phyloP scores from a whole-genome alignment of 2,329 filamentous ascomycete species.

The Aspergillus viridinutans region DNA sequence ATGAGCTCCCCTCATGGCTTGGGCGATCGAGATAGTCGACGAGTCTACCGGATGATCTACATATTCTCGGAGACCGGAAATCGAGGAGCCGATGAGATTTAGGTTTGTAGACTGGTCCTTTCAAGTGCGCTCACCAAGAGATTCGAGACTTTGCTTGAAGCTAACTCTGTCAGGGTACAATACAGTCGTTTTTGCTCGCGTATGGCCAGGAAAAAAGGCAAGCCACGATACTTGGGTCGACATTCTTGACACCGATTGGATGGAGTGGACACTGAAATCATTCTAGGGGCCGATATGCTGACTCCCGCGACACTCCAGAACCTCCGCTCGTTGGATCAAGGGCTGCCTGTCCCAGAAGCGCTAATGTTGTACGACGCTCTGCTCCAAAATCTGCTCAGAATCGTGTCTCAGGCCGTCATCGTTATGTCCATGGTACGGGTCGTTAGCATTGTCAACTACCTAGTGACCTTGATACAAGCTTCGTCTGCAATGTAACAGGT shows the following conservation, averaged over 20 bases:
- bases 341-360: not conserved
- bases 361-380: not conserved
- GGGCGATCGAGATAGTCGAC: not conserved
- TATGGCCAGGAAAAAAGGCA: not conserved
- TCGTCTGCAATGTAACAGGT: not conserved
- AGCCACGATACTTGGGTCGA: not conserved
- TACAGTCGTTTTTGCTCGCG: not conserved
- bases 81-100: not conserved
- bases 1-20: not conserved
- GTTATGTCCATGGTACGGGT: not conserved
- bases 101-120: not conserved
- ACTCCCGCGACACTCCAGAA: slow-evolving; percentile 2
- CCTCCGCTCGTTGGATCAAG: not conserved
- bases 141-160: not conserved
- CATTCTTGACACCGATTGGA: not conserved
- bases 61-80: not conserved
- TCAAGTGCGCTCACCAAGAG: not conserved
- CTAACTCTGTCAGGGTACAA: not conserved
- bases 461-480: not conserved
- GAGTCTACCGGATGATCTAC: not conserved
- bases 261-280: not conserved
- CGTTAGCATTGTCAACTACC: not conserved
- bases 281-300: slow-evolving; percentile 3
- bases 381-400: not conserved
- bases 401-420: not conserved